Base-by-base conservation (phyloP, 2,329 filamentous ascomycete genomes). In the Trichoderma simmonsii region DNA sequence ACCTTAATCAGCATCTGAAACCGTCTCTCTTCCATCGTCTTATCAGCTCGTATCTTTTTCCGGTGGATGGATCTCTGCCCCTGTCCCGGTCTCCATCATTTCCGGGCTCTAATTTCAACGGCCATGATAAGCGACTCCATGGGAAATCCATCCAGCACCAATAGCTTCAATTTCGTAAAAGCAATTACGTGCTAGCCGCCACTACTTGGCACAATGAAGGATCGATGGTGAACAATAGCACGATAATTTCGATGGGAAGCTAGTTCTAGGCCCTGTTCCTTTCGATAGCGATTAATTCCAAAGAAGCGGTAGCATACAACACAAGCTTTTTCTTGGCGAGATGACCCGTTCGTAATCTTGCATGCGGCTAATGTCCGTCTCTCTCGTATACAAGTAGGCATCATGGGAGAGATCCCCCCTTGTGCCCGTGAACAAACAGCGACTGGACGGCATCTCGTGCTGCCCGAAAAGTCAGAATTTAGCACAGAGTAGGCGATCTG, bases 31-130 rank as follows among this genome's bases (percentile, higher is more conserved):
- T 21, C 26, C 14, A 14, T 24, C 30, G 12, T 24, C 14, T 64
- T 64, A 64, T 51, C 62, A 63, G 62, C 39, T 64, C 39, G 39
- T 64, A 64, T 51, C 62, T 64, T 57, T 67, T 39, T 67, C 54
- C 9, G 51, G 65, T 54, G 54, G 54, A 59, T 36, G 43, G 43
- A 48, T 24, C 48, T 21, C 32, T 34, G 30, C 65, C 34, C 54
- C 26, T 68, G 54, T 39, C 30, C 12, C 32, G 9, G 36, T 68
- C 51, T 60, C 51, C 14, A 57, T 68, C 54, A 68, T 67, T 67
- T 67, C 64, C 65, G 34, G 54, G 7, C 18, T 57, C 63, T 57
- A 36, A 39, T 67, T 67, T 67, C 48, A 56, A 18, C 32, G 21
- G 51, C 5, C 48, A 24, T 39, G 63, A 57, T 66, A 66, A 66